Base-by-base conservation (phyloP, 2,329 filamentous ascomycete species). In the Fusarium citri region DNA sequence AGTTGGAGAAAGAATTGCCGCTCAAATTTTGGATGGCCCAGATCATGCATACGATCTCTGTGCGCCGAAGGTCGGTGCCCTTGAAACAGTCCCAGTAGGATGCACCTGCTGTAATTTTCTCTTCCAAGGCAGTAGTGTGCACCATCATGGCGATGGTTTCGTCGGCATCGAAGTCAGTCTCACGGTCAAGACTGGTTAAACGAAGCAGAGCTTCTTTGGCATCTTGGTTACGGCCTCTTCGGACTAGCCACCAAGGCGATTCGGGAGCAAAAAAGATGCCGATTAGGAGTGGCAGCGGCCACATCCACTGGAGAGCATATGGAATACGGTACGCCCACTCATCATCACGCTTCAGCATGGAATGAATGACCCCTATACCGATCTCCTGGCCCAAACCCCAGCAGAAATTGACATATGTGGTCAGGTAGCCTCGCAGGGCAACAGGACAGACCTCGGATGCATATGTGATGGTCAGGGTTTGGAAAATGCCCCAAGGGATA, bases 71-170 rank as follows among this genome's bases (percentile, higher is more conserved):
- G 76, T 97, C 91, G 15, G 88, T 87, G 14, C 94, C 93, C 77
- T 86, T 90, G 86, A 97, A 97, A 81, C 94, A 97, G 79, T 97
- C 94, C 73, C 87, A 80, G 79, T 96, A 97, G 55, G 85, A 89
- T 8, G 92, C 88, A 30, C 93, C 93, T 9, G 83, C 82, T 6
- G 92, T 94, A 55, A 94, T 92, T 79, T 87, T 86, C 76, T 92
- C 86, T 78, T 97, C 94, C 14, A 97, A 83, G 0, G 91, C 91
- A 1, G 92, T 94, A 1, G 94, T 97, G 77, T 97, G 93, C 2
- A 94, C 89, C 92, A 97, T 97, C 93, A 97, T 97, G 74, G 92
- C 90, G 51, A 97, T 85, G 0, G 93, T 96, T 80, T 96, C 93
- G 67, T 97, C 92, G 14, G 92, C 88, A 74, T 97, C 88, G 73